phyloP scores from a whole-genome alignment of 2,329 filamentous ascomycete species.

The Cordyceps militaris region DNA sequence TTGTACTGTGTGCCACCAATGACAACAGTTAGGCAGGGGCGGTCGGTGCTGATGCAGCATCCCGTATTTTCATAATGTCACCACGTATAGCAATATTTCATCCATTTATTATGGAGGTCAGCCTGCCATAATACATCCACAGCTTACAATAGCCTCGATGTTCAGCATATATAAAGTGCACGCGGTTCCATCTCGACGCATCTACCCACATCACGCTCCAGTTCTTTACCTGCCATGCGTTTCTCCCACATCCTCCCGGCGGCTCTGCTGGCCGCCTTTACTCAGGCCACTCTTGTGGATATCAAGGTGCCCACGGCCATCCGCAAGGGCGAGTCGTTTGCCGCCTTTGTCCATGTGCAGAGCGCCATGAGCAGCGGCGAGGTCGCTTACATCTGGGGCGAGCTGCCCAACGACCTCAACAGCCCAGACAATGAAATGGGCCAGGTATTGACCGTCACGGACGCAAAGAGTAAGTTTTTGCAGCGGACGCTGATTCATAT shows the following conservation, averaged over 20 bases:
- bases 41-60: neutral
- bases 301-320: conserved; percentile 7
- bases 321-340: conserved; percentile 6
- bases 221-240: neutral
- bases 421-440: conserved; percentile 4
- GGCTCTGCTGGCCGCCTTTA: neutral
- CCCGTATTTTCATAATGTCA: conserved; percentile 1
- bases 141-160: no score
- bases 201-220: no score
- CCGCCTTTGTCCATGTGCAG: conserved; percentile 8
- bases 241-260: neutral
- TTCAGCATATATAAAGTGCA: neutral
- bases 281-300: conserved; percentile 1
- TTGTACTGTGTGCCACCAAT: neutral
- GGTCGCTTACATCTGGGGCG: conserved; percentile 7
- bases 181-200: neutral
- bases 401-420: conserved; percentile 2
- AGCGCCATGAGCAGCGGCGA: conserved; percentile 9
- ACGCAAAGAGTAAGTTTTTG: conserved; percentile 7
- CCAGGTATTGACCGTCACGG: conserved; percentile 3
- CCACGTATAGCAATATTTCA: neutral
- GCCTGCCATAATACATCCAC: no score
- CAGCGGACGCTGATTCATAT: no score
- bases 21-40: neutral
- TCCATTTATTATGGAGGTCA: neutral